Conservation (phyloP, 148 eudicot species). For the Simmondsia chinensis region DNA sequence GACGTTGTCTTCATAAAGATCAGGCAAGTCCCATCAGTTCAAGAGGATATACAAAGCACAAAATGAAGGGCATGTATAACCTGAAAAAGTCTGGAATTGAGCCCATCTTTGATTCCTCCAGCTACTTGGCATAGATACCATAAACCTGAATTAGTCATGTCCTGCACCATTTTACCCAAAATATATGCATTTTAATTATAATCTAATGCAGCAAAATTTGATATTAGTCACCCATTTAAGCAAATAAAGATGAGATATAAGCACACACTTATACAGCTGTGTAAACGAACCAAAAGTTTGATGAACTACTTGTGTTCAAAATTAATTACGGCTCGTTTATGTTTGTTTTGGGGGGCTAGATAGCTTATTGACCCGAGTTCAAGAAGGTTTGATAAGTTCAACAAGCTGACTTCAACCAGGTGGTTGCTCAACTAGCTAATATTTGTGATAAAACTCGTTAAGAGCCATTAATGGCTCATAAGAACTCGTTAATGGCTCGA, state of each 20-base stretch:
- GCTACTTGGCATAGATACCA: conserved; percentile 82
- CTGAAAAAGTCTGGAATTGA: conserved; percentile 37
- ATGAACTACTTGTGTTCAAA: too few relatives aligned
- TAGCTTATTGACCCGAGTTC: too few relatives aligned
- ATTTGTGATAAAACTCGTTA: too few relatives aligned
- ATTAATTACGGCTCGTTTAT: too few relatives aligned
- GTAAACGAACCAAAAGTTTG: too few relatives aligned
- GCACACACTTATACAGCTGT: too few relatives aligned
- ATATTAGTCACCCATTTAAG: background rate
- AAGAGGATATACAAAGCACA: background rate
- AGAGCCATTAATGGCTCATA: too few relatives aligned
- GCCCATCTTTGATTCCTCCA: conserved; percentile 55
- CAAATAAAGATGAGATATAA: background rate
- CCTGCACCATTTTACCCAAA: conserved; percentile 29
- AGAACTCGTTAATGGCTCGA: too few relatives aligned
- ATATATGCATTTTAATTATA: background rate
- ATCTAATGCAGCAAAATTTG: background rate
- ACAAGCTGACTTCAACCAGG: too few relatives aligned
- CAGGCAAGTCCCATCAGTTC: background rate
- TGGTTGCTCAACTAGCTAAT: too few relatives aligned
- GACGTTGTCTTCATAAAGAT: background rate
- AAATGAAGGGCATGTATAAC: conserved; percentile 17
- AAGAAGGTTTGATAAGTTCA: too few relatives aligned
- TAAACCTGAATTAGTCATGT: conserved; percentile 76
- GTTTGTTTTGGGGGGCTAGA: too few relatives aligned